These are phyloP conservation scores for Tricholomella constricta DNA, from an alignment of 768 basidiomycete species.

Conservation along the genomic window DNA sequence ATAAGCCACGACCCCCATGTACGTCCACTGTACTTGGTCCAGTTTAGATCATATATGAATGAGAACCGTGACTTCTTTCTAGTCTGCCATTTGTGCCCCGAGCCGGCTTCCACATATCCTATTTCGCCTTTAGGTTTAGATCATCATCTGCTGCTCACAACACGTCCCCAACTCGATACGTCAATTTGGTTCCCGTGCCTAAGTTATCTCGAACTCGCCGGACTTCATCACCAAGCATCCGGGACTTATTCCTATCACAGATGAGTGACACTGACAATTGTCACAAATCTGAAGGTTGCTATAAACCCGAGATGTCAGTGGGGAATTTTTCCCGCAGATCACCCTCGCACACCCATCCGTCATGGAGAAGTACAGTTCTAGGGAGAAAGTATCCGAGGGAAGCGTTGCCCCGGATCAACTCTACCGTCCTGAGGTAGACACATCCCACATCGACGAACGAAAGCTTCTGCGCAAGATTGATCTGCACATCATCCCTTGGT, in stretches of 20 bases:
- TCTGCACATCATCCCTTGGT: conserved; percentile 71
- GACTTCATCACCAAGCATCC: conserved; percentile 12
- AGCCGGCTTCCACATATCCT: not conserved
- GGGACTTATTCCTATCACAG: conserved; percentile 16
- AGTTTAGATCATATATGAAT: not conserved
- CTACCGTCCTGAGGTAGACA: conserved; percentile 56
- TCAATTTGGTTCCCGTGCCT: conserved; percentile 10
- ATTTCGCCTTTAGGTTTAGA: conserved; percentile 11
- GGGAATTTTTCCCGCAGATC: conserved; percentile 12
- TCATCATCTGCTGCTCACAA: not conserved
- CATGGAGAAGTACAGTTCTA: conserved; percentile 18
- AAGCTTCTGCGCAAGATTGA: conserved; percentile 64
- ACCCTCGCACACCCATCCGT: conserved; percentile 7
- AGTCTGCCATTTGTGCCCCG: no score
- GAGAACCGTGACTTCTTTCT: no score
- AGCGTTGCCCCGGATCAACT: conserved; percentile 26
- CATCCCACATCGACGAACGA: conserved; percentile 53
- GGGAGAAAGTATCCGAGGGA: conserved; percentile 16
- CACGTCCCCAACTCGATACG: conserved; percentile 8
- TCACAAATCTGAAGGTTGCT: conserved; percentile 15
- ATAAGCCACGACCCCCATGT: no score
- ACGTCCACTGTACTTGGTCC: not conserved
- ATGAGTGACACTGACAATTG: conserved; percentile 23
- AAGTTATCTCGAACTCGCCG: conserved; percentile 3
- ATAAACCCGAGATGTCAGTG: conserved; percentile 18